These are phyloP conservation scores for Zizania palustris DNA, from an alignment of 202 grass and related monocot species.

Conservation along the genomic window DNA sequence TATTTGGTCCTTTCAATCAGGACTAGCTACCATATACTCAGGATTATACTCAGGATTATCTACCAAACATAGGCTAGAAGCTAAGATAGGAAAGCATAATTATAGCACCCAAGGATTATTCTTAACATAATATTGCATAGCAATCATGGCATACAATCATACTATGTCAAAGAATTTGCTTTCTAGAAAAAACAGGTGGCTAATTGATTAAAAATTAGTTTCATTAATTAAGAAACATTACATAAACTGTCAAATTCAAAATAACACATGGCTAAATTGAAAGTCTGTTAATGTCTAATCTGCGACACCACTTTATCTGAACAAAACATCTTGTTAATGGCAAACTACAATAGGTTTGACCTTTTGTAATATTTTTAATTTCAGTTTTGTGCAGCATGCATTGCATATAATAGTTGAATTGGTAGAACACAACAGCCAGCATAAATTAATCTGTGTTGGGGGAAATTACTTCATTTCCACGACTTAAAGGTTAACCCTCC, in stretches of 20 bases:
- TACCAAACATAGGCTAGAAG: too few species aligned
- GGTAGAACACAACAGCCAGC: not conserved
- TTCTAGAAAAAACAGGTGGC: not conserved
- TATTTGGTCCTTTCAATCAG: too few species aligned
- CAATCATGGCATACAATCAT: not conserved
- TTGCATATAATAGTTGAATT: slow-evolving; percentile 5
- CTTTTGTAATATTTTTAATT: not conserved
- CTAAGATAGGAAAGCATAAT: too few species aligned
- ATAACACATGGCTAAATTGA: slow-evolving; percentile 1
- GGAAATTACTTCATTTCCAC: too few species aligned
- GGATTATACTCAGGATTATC: too few species aligned
- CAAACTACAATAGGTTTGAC: not conserved
- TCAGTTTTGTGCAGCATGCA: not conserved
- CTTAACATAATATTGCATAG: slow-evolving; percentile 12
- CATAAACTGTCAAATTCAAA: slow-evolving; percentile 13
- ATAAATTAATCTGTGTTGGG: slow-evolving; percentile 28
- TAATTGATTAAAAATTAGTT: slow-evolving; percentile 17
- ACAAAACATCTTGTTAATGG: not conserved
- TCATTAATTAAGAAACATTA: not conserved
- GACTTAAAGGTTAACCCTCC: too few species aligned
- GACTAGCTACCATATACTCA: too few species aligned
- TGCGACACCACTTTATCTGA: not conserved
- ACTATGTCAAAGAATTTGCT: not conserved
- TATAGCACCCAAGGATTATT: too few species aligned
- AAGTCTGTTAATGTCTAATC: not conserved